A percentile compares a stretch with the other conserved stretches of the same genome.
Conservation (phyloP, 2,329 filamentous ascomycete genomes). For the Thielaviopsis euricoi region DNA sequence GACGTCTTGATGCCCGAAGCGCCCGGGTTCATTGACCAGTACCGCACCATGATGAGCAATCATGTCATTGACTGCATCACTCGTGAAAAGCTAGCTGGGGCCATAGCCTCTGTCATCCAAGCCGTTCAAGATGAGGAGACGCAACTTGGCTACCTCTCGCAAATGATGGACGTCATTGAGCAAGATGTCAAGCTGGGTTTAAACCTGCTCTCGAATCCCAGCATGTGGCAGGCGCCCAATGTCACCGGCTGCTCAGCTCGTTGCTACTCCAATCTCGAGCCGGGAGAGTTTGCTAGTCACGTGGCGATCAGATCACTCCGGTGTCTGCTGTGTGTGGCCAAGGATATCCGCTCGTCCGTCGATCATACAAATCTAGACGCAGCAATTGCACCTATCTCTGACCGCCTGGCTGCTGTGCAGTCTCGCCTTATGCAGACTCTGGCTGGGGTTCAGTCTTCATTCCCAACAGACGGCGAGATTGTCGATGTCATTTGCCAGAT, state of each 20-base stretch:
- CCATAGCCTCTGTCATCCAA: constrained; percentile 53
- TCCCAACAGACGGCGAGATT: constrained; percentile 47
- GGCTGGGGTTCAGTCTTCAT: constrained; percentile 30
- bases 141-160: constrained; percentile 27
- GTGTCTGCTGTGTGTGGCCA: constrained; percentile 54
- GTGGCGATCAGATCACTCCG: constrained; percentile 40
- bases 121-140: constrained; percentile 41
- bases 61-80: constrained; percentile 27
- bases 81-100: constrained; percentile 52
- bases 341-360: constrained; percentile 52
- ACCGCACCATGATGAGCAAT: constrained; percentile 42
- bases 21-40: constrained; percentile 53
- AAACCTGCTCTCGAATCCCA: not conserved
- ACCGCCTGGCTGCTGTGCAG: constrained; percentile 23
- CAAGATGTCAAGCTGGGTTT: constrained; percentile 15
- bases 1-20: constrained; percentile 50
- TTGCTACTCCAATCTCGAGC: constrained; percentile 12
- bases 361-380: constrained; percentile 29
- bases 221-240: constrained; percentile 4
- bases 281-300: constrained; percentile 30
- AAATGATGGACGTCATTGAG: constrained; percentile 12
- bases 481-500: constrained; percentile 57
- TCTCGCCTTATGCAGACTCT: constrained; percentile 30
- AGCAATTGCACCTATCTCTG: constrained; percentile 8
- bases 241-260: constrained; percentile 6